Base-by-base conservation (phyloP, 805 yeast genomes). In the Metschnikowia vanudenii region DNA sequence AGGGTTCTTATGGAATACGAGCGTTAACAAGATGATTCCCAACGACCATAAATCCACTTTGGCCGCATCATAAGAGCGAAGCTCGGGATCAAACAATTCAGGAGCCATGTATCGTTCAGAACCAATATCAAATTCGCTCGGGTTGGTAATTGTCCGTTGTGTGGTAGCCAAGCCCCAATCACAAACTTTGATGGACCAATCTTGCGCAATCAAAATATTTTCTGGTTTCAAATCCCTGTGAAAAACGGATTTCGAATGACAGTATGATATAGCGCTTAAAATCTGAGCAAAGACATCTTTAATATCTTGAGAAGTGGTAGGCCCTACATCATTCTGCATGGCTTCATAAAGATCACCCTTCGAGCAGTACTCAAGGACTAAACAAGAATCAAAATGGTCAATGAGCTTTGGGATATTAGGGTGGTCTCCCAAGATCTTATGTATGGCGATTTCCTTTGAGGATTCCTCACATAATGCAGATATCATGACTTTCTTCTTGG, bases 51-150 rank as follows among this genome's bases (percentile, higher is more conserved):
- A 73, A 67, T 90, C 97, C 41, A 86, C 84, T 64, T 86, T 84
- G 17, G 83, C 81, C 8, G 96, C 88, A 56, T 85, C 85, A 63
- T 90, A 91, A 36, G 75, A 70, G 30, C 78, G 79, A 40, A 80
- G 67, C 34, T 69, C 68, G 12, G 64, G 55, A 45, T 89, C 96
- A 60, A 89, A 84, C 47, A 89, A 68, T 61, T 90, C 97, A 1
- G 97, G 97, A 0, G 97, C 95, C 97, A 90, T 90, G 65, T 90
- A 90, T 51, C 96, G 75, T 66, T 88, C 96, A 45, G 88, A 81
- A 19, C 97, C 97, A 48, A 88, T 86, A 51, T 88, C 96, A 62
- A 89, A 86, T 49, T 71, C 76, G 39, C 52, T 58, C 19, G 54
- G 62, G 59, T 88, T 90, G 30, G 79, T 67, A 56, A 88, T 82